These are phyloP conservation scores for Dipteronia sinensis DNA, from an alignment of 345 rosid genomes.

Conservation along the genomic window DNA sequence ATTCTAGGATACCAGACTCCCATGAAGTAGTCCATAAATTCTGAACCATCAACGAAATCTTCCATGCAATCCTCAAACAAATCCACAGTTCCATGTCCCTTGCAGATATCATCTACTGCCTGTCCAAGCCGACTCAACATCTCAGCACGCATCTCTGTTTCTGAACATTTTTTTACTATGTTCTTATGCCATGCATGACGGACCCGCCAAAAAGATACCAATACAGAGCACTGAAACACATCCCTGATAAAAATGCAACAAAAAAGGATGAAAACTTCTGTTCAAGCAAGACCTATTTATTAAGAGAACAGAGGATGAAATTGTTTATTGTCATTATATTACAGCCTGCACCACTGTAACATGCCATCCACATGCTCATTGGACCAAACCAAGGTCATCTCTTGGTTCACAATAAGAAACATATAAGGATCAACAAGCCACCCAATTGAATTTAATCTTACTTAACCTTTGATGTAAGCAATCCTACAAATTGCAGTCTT, in stretches of 20 bases:
- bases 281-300: conserved; percentile 13
- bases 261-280: conserved; percentile 6
- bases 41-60: conserved; percentile 56
- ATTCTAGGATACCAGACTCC: conserved; percentile 82
- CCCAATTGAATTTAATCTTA: neutral
- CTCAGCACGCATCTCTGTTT: conserved; percentile 55
- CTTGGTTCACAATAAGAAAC: neutral
- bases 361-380: neutral
- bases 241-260: conserved; percentile 60
- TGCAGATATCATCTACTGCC: conserved; percentile 64
- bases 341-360: neutral
- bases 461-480: neutral
- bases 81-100: conserved; percentile 50
- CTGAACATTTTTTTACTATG: conserved; percentile 74
- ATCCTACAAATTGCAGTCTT: conserved; percentile 8
- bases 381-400: neutral
- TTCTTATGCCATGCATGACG: conserved; percentile 93
- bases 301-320: neutral
- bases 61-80: conserved; percentile 61
- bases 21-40: conserved; percentile 83
- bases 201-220: conserved; percentile 83
- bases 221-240: conserved; percentile 86
- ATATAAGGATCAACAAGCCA: neutral
- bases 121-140: conserved; percentile 65
- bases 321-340: neutral